Conservation (phyloP, 768 basidiomycete species). For the Psilocybe cubensis region DNA sequence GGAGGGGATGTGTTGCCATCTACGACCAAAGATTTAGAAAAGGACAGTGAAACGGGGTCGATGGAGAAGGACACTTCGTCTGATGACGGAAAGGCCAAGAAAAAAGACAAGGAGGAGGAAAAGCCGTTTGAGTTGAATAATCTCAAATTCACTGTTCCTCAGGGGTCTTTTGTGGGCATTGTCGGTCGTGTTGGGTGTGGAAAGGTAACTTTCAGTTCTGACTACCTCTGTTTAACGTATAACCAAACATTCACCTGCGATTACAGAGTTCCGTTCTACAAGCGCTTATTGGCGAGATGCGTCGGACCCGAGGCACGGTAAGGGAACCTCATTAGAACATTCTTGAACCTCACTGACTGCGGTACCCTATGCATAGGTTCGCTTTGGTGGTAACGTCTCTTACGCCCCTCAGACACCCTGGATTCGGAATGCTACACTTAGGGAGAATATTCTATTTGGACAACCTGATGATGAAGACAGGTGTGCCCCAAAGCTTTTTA, state of each 20-base stretch:
- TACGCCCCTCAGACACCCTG: constrained; percentile 68
- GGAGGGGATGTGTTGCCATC: background rate
- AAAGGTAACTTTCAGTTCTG: constrained; percentile 45
- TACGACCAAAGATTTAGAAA: constrained; percentile 16
- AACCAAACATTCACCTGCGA: background rate
- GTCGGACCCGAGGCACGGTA: constrained; percentile 50
- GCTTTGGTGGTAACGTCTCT: constrained; percentile 56
- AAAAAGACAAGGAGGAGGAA: constrained; percentile 32
- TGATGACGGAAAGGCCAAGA: constrained; percentile 2
- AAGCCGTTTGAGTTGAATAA: constrained; percentile 55
- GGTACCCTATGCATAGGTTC: constrained; percentile 36
- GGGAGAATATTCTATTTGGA: constrained; percentile 79
- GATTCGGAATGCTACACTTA: constrained; percentile 70
- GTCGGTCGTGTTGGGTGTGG: constrained; percentile 78
- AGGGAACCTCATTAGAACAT: background rate
- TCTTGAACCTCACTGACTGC: too few relatives aligned
- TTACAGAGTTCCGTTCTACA: constrained; percentile 58
- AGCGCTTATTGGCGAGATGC: constrained; percentile 71
- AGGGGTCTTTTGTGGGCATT: constrained; percentile 68
- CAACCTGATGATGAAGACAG: constrained; percentile 61
- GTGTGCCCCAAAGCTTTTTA: constrained; percentile 27
- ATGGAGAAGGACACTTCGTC: background rate
- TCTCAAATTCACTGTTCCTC: constrained; percentile 48
- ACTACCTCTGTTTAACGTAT: background rate
- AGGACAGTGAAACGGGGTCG: constrained; percentile 10